Base-by-base conservation (phyloP, 768 basidiomycete genomes). In the Naganishia antarctica region DNA sequence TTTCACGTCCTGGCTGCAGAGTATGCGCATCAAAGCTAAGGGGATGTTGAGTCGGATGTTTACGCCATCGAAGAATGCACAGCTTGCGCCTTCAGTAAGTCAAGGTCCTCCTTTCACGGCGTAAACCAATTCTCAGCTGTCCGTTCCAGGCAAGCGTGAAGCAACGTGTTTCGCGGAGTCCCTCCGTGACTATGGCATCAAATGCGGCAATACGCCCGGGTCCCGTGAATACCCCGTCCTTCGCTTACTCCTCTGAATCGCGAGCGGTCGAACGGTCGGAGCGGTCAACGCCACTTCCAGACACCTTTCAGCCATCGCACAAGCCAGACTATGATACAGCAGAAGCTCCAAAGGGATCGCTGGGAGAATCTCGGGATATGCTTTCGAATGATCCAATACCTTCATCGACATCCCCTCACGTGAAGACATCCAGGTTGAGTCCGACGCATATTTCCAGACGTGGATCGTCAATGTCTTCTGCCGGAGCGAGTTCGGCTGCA, bases 11-110 rank as follows among this genome's bases (percentile, higher is more conserved):
- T 4, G 34, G 13, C n/a, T 25, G n/a, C 31, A 75, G 72, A 73
- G 68, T 40, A 70, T 75, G 67, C 66, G 72, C 13, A 67, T 41
- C 46, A 75, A 70, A 50, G 74, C 74, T 12, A 73, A 67, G 63
- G 74, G 74, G 5, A 66, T 75, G 51, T 71, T 75, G 48, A 72
- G 72, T 7, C 63, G 72, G 37, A 73, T 75, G 71, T 75, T 75
- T 61, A 69, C 71, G 29, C 48, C 59, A 16, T 50, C 51, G 44
- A 64, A 57, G 28, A 31, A 58, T 41, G 43, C 49, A 44, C 41
- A 32, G 4, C 32, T 41, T 15, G 34, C 26, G 40, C 26, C 37
- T 23, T 29, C 6, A 50, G 67, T 16, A 67, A 50, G 59, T 45
- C 60, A 11, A n/a, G 25, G 6, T 43, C 18, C 23, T 21, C 23